Percentiles rank a stretch among this genome's conserved stretches.
Conservation (phyloP, 345 rosid genomes). For the Populus davidiana region DNA sequence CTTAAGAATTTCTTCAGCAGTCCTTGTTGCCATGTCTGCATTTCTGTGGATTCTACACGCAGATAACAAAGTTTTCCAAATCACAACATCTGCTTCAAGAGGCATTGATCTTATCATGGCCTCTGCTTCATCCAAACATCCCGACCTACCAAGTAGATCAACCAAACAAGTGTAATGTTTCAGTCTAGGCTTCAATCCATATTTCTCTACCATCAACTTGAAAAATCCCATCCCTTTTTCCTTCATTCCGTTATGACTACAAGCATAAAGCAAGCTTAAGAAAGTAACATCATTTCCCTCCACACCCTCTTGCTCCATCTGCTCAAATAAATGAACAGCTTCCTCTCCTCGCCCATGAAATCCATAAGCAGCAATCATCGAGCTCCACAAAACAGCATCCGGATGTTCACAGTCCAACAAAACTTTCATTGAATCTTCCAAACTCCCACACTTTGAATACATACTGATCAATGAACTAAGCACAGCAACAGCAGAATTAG, state of each 20-base stretch:
- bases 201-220: slow-evolving; percentile 48
- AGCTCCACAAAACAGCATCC: slow-evolving; percentile 78
- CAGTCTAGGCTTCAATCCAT: slow-evolving; percentile 47
- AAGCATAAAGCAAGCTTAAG: slow-evolving; percentile 71
- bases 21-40: slow-evolving; percentile 52
- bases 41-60: slow-evolving; percentile 65
- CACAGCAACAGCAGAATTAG: slow-evolving; percentile 43
- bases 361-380: slow-evolving; percentile 75
- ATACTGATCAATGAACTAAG: slow-evolving; percentile 61
- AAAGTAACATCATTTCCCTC: slow-evolving; percentile 59
- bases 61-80: slow-evolving; percentile 78
- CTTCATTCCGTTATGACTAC: slow-evolving; percentile 72
- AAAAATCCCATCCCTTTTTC: slow-evolving; percentile 59
- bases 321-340: slow-evolving; percentile 55
- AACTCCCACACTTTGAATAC: slow-evolving; percentile 76
- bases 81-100: slow-evolving; percentile 48
- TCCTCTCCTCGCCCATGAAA: slow-evolving; percentile 70
- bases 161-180: slow-evolving; percentile 69
- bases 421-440: slow-evolving; percentile 57
- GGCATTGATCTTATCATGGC: slow-evolving; percentile 65
- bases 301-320: slow-evolving; percentile 41
- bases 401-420: slow-evolving; percentile 48
- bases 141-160: slow-evolving; percentile 68
- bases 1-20: slow-evolving; percentile 51
- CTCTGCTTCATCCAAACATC: slow-evolving; percentile 63